A percentile compares a stretch with the other conserved stretches of the same genome.
These are phyloP conservation scores for Pyracantha coccinea DNA, from an alignment of 331 rosid genomes.

Conservation along the genomic window DNA sequence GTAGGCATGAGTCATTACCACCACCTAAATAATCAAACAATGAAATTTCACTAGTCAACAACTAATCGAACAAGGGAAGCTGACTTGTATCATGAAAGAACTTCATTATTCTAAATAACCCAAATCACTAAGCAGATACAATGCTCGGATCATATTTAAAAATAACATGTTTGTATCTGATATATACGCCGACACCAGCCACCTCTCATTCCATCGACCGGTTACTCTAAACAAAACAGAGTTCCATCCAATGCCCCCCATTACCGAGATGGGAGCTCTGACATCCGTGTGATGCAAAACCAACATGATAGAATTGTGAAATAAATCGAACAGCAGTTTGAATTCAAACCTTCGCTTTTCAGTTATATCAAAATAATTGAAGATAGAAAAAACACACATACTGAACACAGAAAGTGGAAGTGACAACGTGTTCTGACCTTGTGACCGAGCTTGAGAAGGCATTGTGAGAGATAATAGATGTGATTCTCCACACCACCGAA, in stretches of 20 bases:
- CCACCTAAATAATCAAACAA: conserved; percentile 50
- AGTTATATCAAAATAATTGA: not conserved
- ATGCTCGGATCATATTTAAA: not conserved
- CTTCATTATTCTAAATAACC: not conserved
- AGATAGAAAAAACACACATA: not conserved
- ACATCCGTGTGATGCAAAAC: not conserved
- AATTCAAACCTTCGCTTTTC: not conserved
- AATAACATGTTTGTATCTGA: not conserved
- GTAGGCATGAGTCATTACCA: conserved; percentile 90
- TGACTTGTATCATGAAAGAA: not conserved
- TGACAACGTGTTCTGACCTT: conserved; percentile 44
- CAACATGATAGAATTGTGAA: not conserved
- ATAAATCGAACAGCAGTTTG: not conserved
- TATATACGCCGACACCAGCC: not conserved
- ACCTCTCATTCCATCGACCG: not conserved
- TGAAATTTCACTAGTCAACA: conserved; percentile 9
- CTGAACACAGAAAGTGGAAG: conserved; percentile 6
- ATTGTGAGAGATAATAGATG: conserved; percentile 77
- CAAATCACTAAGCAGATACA: not conserved
- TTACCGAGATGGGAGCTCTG: not conserved
- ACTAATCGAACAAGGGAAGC: not conserved
- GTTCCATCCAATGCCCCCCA: not conserved
- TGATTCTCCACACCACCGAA: conserved; percentile 97
- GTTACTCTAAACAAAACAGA: not conserved
- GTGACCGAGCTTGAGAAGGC: conserved; percentile 88